Base-by-base conservation (phyloP, 768 basidiomycete species). In the Russula sp. region DNA sequence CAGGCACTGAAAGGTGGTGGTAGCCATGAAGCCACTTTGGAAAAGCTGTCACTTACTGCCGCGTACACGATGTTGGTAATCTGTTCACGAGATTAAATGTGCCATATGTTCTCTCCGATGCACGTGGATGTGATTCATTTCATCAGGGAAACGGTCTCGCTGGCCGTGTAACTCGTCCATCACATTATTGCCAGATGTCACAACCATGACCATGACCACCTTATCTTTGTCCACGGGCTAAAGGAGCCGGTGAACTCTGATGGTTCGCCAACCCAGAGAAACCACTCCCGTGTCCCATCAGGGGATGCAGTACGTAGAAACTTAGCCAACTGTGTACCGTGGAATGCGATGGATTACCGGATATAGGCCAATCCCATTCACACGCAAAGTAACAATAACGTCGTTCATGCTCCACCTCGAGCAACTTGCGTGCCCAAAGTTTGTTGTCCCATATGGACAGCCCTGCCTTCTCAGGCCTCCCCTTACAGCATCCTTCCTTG, bases 381-480 rank as follows among this genome's bases (percentile, higher is more conserved):
- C 58, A 28, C 59, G 26, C 40, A 65, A 55, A 30, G 22, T 3
- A 49, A 38, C 22, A 40, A 28, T 32, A 61, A 52, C 57, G 57
- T 36, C 49, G 36, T 57, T 40, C 22, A 6, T 34, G 13, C 30
- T 16, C 56, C 50, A 20, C 32, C 26, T 54, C 16, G 22, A 38
- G 26, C n/a, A 20, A 44, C 40, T 26, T 36, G 48, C 16, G 59
- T 28, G 32, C 34, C 54, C 55, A 55, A 65, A 48, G 64, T 61
- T 34, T 30, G 20, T 64, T 65, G 64, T 46, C 60, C 60, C 64
- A 57, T 61, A 26, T 42, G 55, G 64, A 28, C 28, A 7, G 5
- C 49, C 2, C 2, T 40, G 16, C 36, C 28, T 44, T 44, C 36
- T 24, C 38, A 18, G 20, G n/a, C 34, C 52, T 28, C 44, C 49